These are phyloP conservation scores for Saturnispora sekii DNA, from an alignment of 805 yeast species.

Conservation along the genomic window DNA sequence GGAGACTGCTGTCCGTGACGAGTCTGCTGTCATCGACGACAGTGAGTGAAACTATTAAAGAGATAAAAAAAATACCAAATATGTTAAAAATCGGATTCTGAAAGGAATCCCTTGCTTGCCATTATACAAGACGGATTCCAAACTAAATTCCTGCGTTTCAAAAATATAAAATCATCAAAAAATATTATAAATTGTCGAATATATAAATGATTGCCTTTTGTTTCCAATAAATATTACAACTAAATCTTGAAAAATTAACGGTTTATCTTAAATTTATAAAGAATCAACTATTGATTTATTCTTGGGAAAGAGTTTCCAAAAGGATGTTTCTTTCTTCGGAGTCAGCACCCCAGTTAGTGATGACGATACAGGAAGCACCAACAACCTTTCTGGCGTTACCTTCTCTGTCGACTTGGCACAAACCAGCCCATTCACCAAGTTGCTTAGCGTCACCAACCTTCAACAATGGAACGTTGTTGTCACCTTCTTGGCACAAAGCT, in stretches of 20 bases:
- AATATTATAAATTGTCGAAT: no score
- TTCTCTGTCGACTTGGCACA: conserved; percentile 98
- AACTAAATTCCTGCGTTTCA: no score
- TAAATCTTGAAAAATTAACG: conserved; percentile 1
- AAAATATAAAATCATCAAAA: no score
- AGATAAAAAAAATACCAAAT: no score
- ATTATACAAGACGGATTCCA: background rate
- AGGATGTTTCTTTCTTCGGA: conserved; percentile 94
- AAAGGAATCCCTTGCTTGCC: background rate
- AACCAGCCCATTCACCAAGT: conserved; percentile 99
- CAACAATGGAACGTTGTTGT: conserved; percentile 92
- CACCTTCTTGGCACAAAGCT: conserved; percentile 98
- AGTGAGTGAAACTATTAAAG: conserved; percentile 1
- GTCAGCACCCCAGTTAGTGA: conserved; percentile 99
- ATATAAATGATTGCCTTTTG: no score
- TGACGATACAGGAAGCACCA: conserved; percentile 99
- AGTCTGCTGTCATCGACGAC: conserved; percentile 9
- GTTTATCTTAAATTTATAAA: conserved; percentile 5
- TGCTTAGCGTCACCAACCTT: conserved; percentile 99
- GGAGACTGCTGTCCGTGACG: conserved; percentile 9
- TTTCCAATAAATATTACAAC: background rate
- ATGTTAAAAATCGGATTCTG: no score
- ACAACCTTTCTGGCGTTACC: conserved; percentile 99
- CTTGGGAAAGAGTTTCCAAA: conserved; percentile 91
- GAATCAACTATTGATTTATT: conserved; percentile 34